These are phyloP conservation scores for Aspergillus terreus DNA, from an alignment of 2,329 filamentous ascomycete genomes.

Conservation along the genomic window DNA sequence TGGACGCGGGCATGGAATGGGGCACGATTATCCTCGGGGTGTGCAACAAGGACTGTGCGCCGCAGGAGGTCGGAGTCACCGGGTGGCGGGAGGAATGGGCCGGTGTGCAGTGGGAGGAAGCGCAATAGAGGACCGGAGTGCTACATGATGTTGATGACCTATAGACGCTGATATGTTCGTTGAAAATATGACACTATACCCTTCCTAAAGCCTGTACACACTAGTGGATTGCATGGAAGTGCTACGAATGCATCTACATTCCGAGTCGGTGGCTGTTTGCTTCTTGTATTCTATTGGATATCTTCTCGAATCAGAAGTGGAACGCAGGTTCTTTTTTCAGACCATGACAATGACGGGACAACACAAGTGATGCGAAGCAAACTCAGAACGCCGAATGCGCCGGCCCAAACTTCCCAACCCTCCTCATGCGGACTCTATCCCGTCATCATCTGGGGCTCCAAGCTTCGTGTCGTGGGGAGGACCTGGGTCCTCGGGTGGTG, in stretches of 20 bases:
- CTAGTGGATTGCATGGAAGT: neutral
- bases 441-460: slow-evolving; percentile 17
- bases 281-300: slow-evolving; percentile 8
- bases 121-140: slow-evolving; percentile 8
- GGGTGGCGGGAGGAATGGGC: slow-evolving; percentile 93
- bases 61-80: slow-evolving; percentile 58
- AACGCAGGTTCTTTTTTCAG: slow-evolving; percentile 3
- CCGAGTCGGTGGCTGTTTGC: slow-evolving; percentile 1
- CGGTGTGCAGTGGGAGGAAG: slow-evolving; percentile 97
- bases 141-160: slow-evolving; percentile 17
- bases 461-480: slow-evolving; percentile 11
- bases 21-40: slow-evolving; percentile 85
- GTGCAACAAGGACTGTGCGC: slow-evolving; percentile 75
- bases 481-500: slow-evolving; percentile 1
- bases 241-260: neutral
- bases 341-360: slow-evolving; percentile 13
- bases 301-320: slow-evolving; percentile 4
- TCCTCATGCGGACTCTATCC: slow-evolving; percentile 16
- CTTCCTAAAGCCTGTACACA: neutral
- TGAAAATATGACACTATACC: neutral
- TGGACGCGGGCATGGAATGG: slow-evolving; percentile 85
- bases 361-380: slow-evolving; percentile 19
- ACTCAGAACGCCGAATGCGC: slow-evolving; percentile 26
- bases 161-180: slow-evolving; percentile 2
- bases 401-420: slow-evolving; percentile 21